A percentile compares a stretch with the other conserved stretches of the same genome.
These are phyloP conservation scores for Hortiboletus flavorubellus DNA, from an alignment of 768 basidiomycete species.

Conservation along the genomic window DNA sequence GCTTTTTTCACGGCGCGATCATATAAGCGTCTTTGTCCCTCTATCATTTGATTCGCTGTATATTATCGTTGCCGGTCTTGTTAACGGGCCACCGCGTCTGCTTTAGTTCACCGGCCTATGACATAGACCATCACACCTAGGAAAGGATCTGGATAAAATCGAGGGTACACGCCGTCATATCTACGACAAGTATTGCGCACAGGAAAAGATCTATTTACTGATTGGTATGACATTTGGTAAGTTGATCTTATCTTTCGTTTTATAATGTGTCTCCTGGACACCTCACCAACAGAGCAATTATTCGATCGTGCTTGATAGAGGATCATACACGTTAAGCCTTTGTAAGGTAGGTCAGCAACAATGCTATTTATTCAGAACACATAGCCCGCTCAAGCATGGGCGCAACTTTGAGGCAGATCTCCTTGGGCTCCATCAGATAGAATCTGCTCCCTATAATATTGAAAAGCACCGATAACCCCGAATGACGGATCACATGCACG, in stretches of 20 bases:
- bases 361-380: neutral
- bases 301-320: neutral
- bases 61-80: neutral
- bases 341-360: neutral
- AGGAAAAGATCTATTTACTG: neutral
- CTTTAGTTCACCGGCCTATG: neutral
- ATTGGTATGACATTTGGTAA: neutral
- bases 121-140: neutral
- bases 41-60: neutral
- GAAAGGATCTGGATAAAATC: neutral
- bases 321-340: neutral
- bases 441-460: neutral
- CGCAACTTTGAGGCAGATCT: neutral
- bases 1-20: too few relatives aligned
- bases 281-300: neutral
- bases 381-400: too few relatives aligned
- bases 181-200: neutral
- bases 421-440: neutral
- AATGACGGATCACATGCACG: neutral
- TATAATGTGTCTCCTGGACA: neutral
- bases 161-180: neutral
- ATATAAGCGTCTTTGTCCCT: neutral
- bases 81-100: neutral
- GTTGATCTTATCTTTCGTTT: too few relatives aligned
- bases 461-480: neutral